Percentiles rank a stretch among this genome's conserved stretches.
Evolutionary conservation across 2,329 filamentous ascomycete genomes (phyloP).

Genomic region (Capronia epimyces): DNA sequence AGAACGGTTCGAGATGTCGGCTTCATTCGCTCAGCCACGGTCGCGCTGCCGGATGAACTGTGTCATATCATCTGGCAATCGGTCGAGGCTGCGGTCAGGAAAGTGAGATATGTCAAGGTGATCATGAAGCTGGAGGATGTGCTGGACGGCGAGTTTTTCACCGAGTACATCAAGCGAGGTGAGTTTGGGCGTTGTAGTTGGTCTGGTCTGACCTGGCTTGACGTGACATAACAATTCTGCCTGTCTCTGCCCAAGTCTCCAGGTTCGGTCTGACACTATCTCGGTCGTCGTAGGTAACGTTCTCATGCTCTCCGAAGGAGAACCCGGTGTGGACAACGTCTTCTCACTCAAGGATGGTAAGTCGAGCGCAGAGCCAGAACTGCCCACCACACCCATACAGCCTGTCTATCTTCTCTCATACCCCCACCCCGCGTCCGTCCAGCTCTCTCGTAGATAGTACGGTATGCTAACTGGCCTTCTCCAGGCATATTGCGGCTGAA

Average conservation of each 20-base stretch:
- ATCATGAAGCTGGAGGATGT: constrained; percentile 68
- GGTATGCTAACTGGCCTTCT: not conserved
- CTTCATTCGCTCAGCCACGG: constrained; percentile 63
- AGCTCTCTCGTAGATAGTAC: too few species aligned
- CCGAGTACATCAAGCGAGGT: constrained; percentile 78
- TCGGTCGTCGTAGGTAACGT: constrained; percentile 57
- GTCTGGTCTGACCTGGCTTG: too few species aligned
- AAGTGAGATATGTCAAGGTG: constrained; percentile 58
- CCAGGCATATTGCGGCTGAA: constrained; percentile 67
- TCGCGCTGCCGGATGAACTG: constrained; percentile 61
- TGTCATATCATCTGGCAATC: constrained; percentile 39
- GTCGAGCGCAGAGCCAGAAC: too few species aligned
- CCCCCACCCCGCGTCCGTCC: not conserved
- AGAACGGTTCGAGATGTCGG: constrained; percentile 58
- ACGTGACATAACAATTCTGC: too few species aligned
- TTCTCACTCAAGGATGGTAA: constrained; percentile 66
- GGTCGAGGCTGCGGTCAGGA: constrained; percentile 27
- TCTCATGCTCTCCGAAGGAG: constrained; percentile 77
- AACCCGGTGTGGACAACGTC: constrained; percentile 62
- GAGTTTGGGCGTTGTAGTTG: constrained; percentile 11
- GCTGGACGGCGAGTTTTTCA: constrained; percentile 70
- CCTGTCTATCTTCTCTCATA: not conserved
- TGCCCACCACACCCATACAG: not conserved
- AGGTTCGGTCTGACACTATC: constrained; percentile 2
- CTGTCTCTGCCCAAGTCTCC: too few species aligned